Evolutionary conservation across 139 green algal species (phyloP).

Genomic region (Penium margaritaceum): DNA sequence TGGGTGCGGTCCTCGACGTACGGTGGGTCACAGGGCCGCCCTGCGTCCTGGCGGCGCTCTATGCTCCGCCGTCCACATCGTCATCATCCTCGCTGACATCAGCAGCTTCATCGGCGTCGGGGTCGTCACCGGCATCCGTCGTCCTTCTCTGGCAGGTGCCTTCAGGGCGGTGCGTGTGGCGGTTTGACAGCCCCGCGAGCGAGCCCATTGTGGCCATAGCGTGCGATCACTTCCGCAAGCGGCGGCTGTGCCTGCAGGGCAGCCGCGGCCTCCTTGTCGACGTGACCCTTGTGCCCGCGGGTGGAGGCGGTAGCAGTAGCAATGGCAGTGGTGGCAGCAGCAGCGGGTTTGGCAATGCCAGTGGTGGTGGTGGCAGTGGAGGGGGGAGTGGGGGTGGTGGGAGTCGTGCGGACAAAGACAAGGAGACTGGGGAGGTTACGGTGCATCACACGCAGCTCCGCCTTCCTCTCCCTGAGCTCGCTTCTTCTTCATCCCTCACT

Average conservation of each 20-base stretch:
- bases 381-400: not conserved
- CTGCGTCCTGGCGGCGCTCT: slow-evolving; percentile 30
- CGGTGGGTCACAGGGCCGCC: slow-evolving; percentile 24
- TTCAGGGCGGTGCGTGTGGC: too few species aligned
- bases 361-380: too few species aligned
- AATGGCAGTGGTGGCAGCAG: too few species aligned
- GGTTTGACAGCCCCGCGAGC: not conserved
- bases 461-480: not conserved
- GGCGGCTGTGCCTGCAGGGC: slow-evolving; percentile 6
- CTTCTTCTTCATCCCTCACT: too few species aligned
- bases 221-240: not conserved
- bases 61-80: too few species aligned
- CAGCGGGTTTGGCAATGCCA: too few species aligned
- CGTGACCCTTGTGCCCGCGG: not conserved
- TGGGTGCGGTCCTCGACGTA: slow-evolving; percentile 20
- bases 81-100: too few species aligned
- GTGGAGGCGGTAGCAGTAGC: not conserved
- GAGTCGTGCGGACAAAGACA: not conserved
- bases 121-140: too few species aligned
- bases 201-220: slow-evolving; percentile 26
- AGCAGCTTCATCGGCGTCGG: too few species aligned
- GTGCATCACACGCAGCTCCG: not conserved
- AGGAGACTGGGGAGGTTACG: not conserved
- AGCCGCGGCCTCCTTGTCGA: not conserved
- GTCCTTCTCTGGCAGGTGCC: too few species aligned